Conservation (phyloP, 139 green algal genomes). For the Ettlia oleoabundans region DNA sequence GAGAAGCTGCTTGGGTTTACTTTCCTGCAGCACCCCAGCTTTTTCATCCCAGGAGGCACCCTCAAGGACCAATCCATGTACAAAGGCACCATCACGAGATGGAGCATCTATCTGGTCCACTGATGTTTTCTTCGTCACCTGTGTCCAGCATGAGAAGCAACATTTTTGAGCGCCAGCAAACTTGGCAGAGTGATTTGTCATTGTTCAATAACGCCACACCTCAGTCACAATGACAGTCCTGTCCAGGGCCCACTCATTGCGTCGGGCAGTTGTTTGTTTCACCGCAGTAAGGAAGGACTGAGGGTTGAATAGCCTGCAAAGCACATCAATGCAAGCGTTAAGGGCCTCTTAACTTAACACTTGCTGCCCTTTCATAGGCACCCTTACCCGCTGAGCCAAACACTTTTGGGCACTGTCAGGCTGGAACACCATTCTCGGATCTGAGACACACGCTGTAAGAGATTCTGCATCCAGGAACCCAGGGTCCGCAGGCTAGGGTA, state of each 20-base stretch:
- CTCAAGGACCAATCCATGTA: conserved; percentile 91
- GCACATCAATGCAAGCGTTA: background rate
- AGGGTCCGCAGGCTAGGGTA: conserved; percentile 86
- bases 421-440: conserved; percentile 87
- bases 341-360: background rate
- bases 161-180: background rate
- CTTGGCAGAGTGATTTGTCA: background rate
- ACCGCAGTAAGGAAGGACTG: conserved; percentile 95
- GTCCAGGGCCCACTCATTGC: conserved; percentile 93
- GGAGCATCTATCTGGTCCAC: conserved; percentile 83
- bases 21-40: conserved; percentile 82
- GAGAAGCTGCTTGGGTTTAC: conserved; percentile 89
- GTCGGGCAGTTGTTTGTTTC: conserved; percentile 90
- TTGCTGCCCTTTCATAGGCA: background rate
- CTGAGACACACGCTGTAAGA: conserved; percentile 81
- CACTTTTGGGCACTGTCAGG: conserved; percentile 79
- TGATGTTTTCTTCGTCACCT: conserved; percentile 86
- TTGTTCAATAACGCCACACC: conserved; percentile 1
- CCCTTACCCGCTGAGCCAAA: conserved; percentile 73
- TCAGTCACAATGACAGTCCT: conserved; percentile 57
- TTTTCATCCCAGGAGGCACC: conserved; percentile 94
- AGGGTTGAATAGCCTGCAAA: conserved; percentile 88
- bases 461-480: conserved; percentile 71
- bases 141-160: too few species aligned
- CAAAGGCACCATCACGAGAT: conserved; percentile 85